Evolutionary conservation across 148 eudicot genomes (phyloP), one percentile per base, ranked within the genome.

Genomic region (Linanthus parryae): DNA sequence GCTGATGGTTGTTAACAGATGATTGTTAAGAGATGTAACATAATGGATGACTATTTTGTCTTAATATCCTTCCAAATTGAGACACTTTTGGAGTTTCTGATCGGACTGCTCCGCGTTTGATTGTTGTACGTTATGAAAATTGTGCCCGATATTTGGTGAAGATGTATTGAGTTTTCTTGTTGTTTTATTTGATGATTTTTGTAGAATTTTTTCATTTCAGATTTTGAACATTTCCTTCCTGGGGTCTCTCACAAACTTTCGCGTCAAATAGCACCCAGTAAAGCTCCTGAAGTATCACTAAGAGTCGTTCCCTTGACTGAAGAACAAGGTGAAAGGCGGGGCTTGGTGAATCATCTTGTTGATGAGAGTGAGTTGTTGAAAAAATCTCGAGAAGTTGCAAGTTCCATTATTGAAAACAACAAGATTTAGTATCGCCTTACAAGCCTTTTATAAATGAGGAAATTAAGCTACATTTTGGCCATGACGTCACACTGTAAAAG

Each of bases 241-340:
- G 99, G 99, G 99, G 99, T 59, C 80, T 92, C 14, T 92, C 99
- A 92, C 69, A 92, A 92, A 75, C 96, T 92, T 49, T 82, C 96
- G 7, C 94, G 95, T 48, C 61, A 87, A 24, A 76, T 92, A 61
- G 99, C 95, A 6, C 70, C 82, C 44, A 77, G 72, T 54, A 79
- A 74, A 72, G 99, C 99, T 48, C 99, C 95, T 31, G 95, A 92
- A 61, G 78, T 74, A 10, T 82, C 99, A 18, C 51, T 88, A 31
- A 44, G 82, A 5, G 88, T 91, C 23, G 64, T 30, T 34, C 96
- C 99, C 31, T 19, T 92, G 48, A 82, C 70, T 57, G 94, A 94
- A 8, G 95, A 84, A 61, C 82, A 80, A 62, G 96, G 72, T 18
- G 94, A 84, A 54, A 82, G 50, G 52, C 77, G 77, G 76, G 96